Evolutionary conservation across 805 yeast species (phyloP).

Genomic region (Zygoascus ofunaensis): DNA sequence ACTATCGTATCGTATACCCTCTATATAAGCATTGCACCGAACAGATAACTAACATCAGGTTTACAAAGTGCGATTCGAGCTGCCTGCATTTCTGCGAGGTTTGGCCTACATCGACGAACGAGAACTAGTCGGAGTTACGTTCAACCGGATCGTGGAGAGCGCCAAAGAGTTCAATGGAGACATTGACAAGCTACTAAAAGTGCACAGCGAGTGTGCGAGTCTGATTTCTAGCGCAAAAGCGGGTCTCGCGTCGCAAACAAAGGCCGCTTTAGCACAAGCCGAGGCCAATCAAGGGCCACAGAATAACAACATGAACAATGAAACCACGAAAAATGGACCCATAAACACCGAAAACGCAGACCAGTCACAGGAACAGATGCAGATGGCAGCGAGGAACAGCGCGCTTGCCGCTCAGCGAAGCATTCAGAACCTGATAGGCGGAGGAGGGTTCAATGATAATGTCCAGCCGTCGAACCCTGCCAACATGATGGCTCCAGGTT

Average conservation of each 20-base stretch:
- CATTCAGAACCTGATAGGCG: slow-evolving; percentile 4
- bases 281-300: background rate
- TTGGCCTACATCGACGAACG: slow-evolving; percentile 3
- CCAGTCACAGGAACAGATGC: background rate
- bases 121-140: background rate
- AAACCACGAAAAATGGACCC: background rate
- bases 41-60: slow-evolving; percentile 1
- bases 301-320: background rate
- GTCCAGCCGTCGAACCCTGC: background rate
- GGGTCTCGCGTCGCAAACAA: background rate
- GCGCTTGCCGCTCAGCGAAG: slow-evolving; percentile 3
- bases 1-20: too few relatives aligned
- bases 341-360: background rate
- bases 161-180: background rate
- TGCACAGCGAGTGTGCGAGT: background rate
- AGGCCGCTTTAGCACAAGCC: background rate
- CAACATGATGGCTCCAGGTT: background rate
- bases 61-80: slow-evolving; percentile 1
- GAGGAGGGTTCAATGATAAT: background rate
- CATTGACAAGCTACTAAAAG: background rate
- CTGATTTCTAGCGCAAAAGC: background rate
- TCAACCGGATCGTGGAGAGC: background rate
- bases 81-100: slow-evolving; percentile 1
- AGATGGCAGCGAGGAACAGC: background rate
- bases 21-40: too few relatives aligned